A percentile compares a stretch with the other conserved stretches of the same genome.
Evolutionary conservation across 2,329 filamentous ascomycete genomes (phyloP).

Genomic region (Xylaria sp.): DNA sequence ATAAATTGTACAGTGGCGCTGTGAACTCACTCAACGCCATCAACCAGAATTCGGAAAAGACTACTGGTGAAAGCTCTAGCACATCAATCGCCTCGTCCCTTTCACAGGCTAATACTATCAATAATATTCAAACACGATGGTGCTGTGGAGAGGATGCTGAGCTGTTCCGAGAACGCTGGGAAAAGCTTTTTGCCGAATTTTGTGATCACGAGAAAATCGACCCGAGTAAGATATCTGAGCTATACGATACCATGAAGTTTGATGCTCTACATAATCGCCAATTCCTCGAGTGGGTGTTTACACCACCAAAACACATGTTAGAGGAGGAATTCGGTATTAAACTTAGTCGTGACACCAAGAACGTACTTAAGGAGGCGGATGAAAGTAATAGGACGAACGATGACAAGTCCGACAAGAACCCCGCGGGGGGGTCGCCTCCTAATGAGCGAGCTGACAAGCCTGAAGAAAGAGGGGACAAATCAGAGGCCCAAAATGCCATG

Average conservation of each 20-base stretch:
- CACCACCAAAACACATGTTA: slow-evolving; percentile 78
- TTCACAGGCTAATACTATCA: slow-evolving; percentile 66
- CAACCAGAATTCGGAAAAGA: slow-evolving; percentile 56
- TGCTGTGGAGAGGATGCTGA: slow-evolving; percentile 95
- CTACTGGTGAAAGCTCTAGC: slow-evolving; percentile 48
- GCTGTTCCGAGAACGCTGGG: slow-evolving; percentile 95
- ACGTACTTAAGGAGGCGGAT: slow-evolving; percentile 47
- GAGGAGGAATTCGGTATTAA: slow-evolving; percentile 68
- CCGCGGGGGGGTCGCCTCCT: slow-evolving; percentile 38
- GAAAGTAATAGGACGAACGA: slow-evolving; percentile 47
- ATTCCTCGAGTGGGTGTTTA: slow-evolving; percentile 97
- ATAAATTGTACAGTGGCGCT: slow-evolving; percentile 73
- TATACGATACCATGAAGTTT: slow-evolving; percentile 99
- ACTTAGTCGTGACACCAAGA: slow-evolving; percentile 49
- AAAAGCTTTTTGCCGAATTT: slow-evolving; percentile 96
- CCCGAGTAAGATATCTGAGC: slow-evolving; percentile 96
- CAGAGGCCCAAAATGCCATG: slow-evolving; percentile 45
- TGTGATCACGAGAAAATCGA: slow-evolving; percentile 97
- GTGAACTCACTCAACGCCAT: slow-evolving; percentile 67
- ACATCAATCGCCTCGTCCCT: slow-evolving; percentile 55
- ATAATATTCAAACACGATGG: slow-evolving; percentile 86
- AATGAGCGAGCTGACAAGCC: slow-evolving; percentile 37
- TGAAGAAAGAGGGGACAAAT: slow-evolving; percentile 39
- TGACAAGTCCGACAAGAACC: slow-evolving; percentile 50
- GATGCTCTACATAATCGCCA: slow-evolving; percentile 95